Evolutionary conservation across 139 green algal genomes (phyloP), one percentile per base, ranked within the genome.

Genomic region (Pedinophyceae sp.): DNA sequence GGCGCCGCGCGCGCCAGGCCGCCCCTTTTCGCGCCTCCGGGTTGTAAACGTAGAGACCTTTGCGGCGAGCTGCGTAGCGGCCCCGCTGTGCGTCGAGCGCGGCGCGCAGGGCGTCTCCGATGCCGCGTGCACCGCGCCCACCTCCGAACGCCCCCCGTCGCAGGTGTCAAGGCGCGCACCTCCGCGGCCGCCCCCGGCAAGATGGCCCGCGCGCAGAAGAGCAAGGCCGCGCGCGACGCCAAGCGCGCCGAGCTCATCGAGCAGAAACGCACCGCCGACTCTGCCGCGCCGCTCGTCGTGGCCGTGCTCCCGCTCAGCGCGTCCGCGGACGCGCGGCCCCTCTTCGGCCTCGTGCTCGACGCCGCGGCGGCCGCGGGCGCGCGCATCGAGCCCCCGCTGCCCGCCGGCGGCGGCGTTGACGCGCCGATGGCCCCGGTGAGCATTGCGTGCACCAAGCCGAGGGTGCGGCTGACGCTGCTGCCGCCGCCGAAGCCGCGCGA

Each of bases 241-340:
- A 84, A 88, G 62, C 69, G 73, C 2, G 57, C 68, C 24, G 66
- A 84, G 59, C 50, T 76, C 18, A 49, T 88, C 23, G 67, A 78
- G 10, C 43, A 58, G 23, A 68, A 68, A 27, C 68, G 80, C 1
- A 55, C 7, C 13, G 34, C 10, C 7, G 34, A 43, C 13, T 43
- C 30, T 5, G 62, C 30, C 3, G 64, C 77, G 3, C 80, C 82
- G 0, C 29, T 72, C 0, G 69, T 89, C 6, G 75, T 92, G 10
- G 69, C 63, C 0, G 23, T 92, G 45, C 69, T 92, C 48, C 82
- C 80, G 0, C 57, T 92, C 1, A 82, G 72, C 24, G 13, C 2
- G 6, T 34, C 43, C 27, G 45, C n/a, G 10, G 22, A n/a, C 27
- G 4, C 51, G 27, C 5, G 16, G 6, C 19, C 38, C 2, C 6